Evolutionary conservation across 495 filamentous ascomycete species (phyloP).

Genomic region (Hyaloscypha finlandica): DNA sequence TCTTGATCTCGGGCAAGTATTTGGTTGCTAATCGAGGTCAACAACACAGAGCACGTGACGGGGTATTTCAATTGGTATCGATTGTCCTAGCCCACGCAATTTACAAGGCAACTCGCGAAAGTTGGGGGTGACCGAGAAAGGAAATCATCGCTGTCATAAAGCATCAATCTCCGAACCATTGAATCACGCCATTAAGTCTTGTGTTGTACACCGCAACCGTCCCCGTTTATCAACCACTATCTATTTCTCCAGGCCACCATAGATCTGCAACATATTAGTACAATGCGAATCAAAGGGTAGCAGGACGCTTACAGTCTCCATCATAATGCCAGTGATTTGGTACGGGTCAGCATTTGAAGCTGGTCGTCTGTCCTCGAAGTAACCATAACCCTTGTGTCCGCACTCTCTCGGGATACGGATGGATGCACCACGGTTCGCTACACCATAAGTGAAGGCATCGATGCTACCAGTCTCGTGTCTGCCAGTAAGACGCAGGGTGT

Average conservation of each 20-base stretch:
- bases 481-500: slow-evolving; percentile 87
- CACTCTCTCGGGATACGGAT: slow-evolving; percentile 91
- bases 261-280: slow-evolving; percentile 22
- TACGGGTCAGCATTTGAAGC: slow-evolving; percentile 97
- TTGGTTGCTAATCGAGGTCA: background rate
- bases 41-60: background rate
- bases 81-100: slow-evolving; percentile 19
- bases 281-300: background rate
- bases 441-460: slow-evolving; percentile 92
- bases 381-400: slow-evolving; percentile 93
- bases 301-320: slow-evolving; percentile 58
- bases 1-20: background rate
- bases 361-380: slow-evolving; percentile 96
- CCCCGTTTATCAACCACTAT: background rate
- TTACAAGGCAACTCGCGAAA: slow-evolving; percentile 20
- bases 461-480: slow-evolving; percentile 93
- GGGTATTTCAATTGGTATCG: slow-evolving; percentile 18
- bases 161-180: slow-evolving; percentile 21
- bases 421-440: slow-evolving; percentile 92
- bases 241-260: slow-evolving; percentile 27
- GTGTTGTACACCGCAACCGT: slow-evolving; percentile 24
- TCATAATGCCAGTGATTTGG: slow-evolving; percentile 91
- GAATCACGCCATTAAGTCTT: slow-evolving; percentile 22
- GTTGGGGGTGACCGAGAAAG: slow-evolving; percentile 6
- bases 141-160: slow-evolving; percentile 31